phyloP scores from a whole-genome alignment of 2,329 filamentous ascomycete species.

The Diaporthe velutina region DNA sequence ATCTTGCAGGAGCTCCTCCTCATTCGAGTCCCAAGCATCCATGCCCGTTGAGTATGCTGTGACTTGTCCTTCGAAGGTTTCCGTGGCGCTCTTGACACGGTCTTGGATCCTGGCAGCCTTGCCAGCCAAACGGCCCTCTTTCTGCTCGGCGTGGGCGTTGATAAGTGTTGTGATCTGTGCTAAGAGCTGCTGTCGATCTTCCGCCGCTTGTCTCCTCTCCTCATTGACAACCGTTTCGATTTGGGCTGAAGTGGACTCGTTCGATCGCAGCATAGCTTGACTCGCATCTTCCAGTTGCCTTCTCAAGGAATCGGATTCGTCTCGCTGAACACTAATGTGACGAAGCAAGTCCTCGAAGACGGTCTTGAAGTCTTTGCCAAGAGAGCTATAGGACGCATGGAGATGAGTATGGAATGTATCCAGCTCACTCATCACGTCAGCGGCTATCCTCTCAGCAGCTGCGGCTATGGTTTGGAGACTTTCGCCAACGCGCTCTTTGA shows the following conservation, averaged over 20 bases:
- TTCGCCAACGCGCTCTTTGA: constrained; percentile 87
- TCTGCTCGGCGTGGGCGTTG: constrained; percentile 78
- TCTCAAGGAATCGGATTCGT: constrained; percentile 80
- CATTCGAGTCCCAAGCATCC: constrained; percentile 79
- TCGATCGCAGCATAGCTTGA: constrained; percentile 75
- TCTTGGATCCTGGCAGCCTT: constrained; percentile 74
- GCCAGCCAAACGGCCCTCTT: constrained; percentile 77
- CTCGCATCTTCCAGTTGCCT: constrained; percentile 80
- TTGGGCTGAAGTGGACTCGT: constrained; percentile 73
- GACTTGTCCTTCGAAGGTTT: constrained; percentile 74
- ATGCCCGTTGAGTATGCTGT: constrained; percentile 78
- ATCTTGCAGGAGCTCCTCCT: constrained; percentile 76
- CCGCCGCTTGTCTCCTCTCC: constrained; percentile 78
- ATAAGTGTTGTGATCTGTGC: constrained; percentile 83
- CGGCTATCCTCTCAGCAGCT: constrained; percentile 89
- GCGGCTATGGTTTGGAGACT: constrained; percentile 86
- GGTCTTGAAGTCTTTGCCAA: constrained; percentile 87
- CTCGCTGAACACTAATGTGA: constrained; percentile 81
- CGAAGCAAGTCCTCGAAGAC: constrained; percentile 86
- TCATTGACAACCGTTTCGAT: constrained; percentile 80
- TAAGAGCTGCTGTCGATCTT: constrained; percentile 81
- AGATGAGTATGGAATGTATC: constrained; percentile 85
- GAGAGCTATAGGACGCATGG: constrained; percentile 83
- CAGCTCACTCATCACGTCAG: constrained; percentile 89
- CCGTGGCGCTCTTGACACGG: constrained; percentile 74